Conservation (phyloP, 495 filamentous ascomycete species). For the Lasiosphaeria miniovina region DNA sequence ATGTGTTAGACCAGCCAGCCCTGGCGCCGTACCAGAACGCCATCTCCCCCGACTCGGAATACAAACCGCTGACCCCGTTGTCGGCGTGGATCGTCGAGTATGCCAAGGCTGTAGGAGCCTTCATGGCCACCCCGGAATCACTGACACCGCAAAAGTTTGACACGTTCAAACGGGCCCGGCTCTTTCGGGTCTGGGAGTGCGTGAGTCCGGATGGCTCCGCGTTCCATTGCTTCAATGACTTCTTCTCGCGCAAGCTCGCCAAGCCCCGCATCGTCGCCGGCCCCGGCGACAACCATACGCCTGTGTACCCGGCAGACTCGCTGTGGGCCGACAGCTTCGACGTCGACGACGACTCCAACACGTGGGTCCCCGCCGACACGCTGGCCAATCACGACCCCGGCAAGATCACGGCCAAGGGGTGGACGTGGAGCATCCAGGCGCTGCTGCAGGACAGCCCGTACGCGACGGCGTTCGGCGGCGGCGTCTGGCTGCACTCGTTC, state of each 20-base stretch:
- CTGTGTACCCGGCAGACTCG: constrained; percentile 8
- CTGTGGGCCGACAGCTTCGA: background rate
- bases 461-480: background rate
- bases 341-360: background rate
- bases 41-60: background rate
- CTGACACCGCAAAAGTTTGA: background rate
- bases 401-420: background rate
- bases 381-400: too few species aligned
- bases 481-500: constrained; percentile 5
- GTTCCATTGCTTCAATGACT: constrained; percentile 8
- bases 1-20: constrained; percentile 3
- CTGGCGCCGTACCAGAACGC: background rate
- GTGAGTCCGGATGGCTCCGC: background rate
- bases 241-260: constrained; percentile 6
- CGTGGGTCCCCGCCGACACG: too few species aligned
- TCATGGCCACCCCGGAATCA: background rate
- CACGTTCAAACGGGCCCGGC: background rate
- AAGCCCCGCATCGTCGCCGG: background rate
- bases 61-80: background rate
- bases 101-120: background rate
- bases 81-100: constrained; percentile 8
- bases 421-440: background rate
- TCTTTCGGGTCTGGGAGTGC: background rate
- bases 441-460: constrained; percentile 1
- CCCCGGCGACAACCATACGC: background rate